Percentiles rank a stretch among this genome's conserved stretches.
Evolutionary conservation across 2,329 filamentous ascomycete genomes (phyloP).

Genomic region (Microcyclospora tardicrescens): DNA sequence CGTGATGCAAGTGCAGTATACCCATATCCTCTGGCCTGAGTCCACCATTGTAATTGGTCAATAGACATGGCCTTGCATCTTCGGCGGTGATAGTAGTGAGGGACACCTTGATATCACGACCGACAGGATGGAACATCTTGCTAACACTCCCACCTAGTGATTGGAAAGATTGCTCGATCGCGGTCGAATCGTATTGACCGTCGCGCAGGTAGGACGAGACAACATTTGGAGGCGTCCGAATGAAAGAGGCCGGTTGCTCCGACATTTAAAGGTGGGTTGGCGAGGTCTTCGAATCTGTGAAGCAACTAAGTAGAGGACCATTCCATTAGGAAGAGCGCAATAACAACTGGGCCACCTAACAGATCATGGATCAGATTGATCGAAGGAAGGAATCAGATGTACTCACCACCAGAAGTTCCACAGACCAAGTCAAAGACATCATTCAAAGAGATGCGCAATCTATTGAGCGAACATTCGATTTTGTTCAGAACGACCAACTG

Average conservation of each 20-base stretch:
- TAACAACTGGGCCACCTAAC: conserved; percentile 17
- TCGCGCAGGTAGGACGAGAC: conserved; percentile 16
- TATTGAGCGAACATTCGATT: conserved; percentile 8
- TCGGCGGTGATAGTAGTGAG: conserved; percentile 17
- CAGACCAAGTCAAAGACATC: conserved; percentile 18
- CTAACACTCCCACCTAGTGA: conserved; percentile 5
- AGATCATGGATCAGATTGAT: neutral
- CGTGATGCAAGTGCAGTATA: too few species aligned
- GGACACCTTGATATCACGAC: conserved; percentile 16
- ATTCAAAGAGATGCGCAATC: conserved; percentile 9
- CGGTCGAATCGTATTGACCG: conserved; percentile 13
- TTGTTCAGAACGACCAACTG: conserved; percentile 12
- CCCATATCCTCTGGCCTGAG: conserved; percentile 3
- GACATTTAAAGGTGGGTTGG: conserved; percentile 13
- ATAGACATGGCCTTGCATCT: conserved; percentile 12
- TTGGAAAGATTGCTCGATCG: conserved; percentile 16
- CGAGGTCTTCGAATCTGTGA: conserved; percentile 14
- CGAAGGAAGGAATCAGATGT: neutral
- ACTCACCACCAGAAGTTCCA: conserved; percentile 19
- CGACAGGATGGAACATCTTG: conserved; percentile 19
- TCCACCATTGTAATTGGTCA: conserved; percentile 21
- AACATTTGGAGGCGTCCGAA: conserved; percentile 9
- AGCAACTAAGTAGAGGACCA: conserved; percentile 13
- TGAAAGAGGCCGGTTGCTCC: conserved; percentile 4
- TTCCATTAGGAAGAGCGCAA: conserved; percentile 18